phyloP scores from a whole-genome alignment of 371 early-diverging fungal species.

The Mortierella sp. region DNA sequence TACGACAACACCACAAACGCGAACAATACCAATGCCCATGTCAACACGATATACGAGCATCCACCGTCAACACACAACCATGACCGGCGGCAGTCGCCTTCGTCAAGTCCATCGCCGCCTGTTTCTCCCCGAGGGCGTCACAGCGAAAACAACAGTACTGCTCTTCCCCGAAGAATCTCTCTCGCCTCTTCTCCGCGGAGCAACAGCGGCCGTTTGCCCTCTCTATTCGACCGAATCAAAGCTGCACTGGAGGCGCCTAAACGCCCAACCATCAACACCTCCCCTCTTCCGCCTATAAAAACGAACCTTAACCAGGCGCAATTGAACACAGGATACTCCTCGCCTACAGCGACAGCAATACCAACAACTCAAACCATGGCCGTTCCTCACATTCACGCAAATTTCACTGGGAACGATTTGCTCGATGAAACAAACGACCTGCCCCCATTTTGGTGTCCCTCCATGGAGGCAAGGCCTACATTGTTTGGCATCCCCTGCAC shows the following conservation, averaged over 20 bases:
- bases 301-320: constrained; percentile 7
- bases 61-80: not conserved
- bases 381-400: not conserved
- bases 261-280: constrained; percentile 33
- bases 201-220: constrained; percentile 21
- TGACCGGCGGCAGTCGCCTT: not conserved
- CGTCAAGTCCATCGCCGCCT: not conserved
- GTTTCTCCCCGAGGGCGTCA: constrained; percentile 1
- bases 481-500: constrained; percentile 44
- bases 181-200: constrained; percentile 30
- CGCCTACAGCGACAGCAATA: not conserved
- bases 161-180: constrained; percentile 24
- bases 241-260: constrained; percentile 43
- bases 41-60: not conserved
- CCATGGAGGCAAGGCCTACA: not conserved
- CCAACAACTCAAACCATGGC: not conserved
- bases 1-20: constrained; percentile 7
- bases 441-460: not conserved
- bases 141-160: constrained; percentile 9
- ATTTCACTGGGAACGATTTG: not conserved
- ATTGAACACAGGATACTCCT: not conserved
- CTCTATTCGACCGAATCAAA: constrained; percentile 42
- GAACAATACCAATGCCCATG: constrained; percentile 1
- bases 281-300: constrained; percentile 16
- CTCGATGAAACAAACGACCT: not conserved